These are phyloP conservation scores for Chaetomium globosum DNA, from an alignment of 2,329 filamentous ascomycete genomes.

Conservation along the genomic window DNA sequence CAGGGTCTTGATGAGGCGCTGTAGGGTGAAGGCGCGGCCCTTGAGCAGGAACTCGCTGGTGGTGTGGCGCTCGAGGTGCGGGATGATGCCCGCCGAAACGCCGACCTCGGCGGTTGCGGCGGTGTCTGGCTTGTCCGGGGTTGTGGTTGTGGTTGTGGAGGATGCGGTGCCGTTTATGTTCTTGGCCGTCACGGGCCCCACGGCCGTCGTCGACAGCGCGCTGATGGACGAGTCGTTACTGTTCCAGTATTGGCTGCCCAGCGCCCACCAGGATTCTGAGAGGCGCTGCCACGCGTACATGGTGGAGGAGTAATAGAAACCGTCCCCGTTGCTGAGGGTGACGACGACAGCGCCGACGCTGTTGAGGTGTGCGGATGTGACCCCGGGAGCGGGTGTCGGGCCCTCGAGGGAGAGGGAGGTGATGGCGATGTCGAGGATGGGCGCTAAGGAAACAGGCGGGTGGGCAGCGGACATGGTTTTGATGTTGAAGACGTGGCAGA, in stretches of 20 bases:
- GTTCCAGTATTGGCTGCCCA: slow-evolving; percentile 98
- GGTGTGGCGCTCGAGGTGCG: slow-evolving; percentile 89
- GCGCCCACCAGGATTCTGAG: slow-evolving; percentile 98
- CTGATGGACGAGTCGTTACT: slow-evolving; percentile 88
- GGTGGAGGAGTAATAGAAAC: slow-evolving; percentile 81
- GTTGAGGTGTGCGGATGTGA: slow-evolving; percentile 91
- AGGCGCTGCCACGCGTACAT: slow-evolving; percentile 94
- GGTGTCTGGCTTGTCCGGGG: slow-evolving; percentile 37
- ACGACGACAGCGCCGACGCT: slow-evolving; percentile 82
- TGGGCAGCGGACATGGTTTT: slow-evolving; percentile 81
- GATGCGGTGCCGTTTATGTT: slow-evolving; percentile 38
- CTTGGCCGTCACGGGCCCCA: slow-evolving; percentile 56
- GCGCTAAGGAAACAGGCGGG: slow-evolving; percentile 84
- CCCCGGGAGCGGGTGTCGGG: slow-evolving; percentile 74
- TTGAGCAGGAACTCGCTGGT: slow-evolving; percentile 90
- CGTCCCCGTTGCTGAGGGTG: slow-evolving; percentile 92
- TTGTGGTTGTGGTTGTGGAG: background rate
- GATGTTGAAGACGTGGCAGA: slow-evolving; percentile 93
- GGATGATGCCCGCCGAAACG: slow-evolving; percentile 88
- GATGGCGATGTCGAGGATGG: slow-evolving; percentile 83
- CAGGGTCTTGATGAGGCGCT: slow-evolving; percentile 86
- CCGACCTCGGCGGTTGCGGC: slow-evolving; percentile 48
- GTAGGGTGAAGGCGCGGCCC: slow-evolving; percentile 86
- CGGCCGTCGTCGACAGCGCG: slow-evolving; percentile 72
- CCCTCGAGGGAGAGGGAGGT: slow-evolving; percentile 75